Conservation (phyloP, 331 rosid genomes). For the Quercus lobata region DNA sequence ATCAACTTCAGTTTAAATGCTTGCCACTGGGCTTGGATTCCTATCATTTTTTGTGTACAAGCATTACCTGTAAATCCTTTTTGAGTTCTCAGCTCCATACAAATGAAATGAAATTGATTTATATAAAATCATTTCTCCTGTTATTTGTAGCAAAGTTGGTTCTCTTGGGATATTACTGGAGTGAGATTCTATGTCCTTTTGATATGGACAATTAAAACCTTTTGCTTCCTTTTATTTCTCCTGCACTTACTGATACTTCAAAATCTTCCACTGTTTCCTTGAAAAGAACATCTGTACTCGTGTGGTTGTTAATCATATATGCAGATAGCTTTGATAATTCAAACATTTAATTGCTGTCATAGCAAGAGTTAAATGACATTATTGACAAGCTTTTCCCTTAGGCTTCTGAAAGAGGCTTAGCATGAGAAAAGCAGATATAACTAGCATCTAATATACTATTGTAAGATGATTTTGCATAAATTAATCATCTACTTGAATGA, state of each 20-base stretch:
- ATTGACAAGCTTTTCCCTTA: not conserved
- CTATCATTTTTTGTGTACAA: too few species aligned
- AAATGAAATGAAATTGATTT: too few species aligned
- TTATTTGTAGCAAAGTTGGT: too few species aligned
- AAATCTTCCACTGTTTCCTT: not conserved
- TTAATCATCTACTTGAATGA: not conserved
- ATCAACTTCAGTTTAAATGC: too few species aligned
- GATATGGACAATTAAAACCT: not conserved
- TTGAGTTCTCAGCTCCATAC: too few species aligned
- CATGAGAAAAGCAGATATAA: not conserved
- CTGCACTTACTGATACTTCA: not conserved
- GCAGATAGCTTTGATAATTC: not conserved
- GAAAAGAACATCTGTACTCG: too few species aligned
- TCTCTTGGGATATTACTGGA: too few species aligned
- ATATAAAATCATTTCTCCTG: too few species aligned
- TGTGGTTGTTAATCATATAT: too few species aligned
- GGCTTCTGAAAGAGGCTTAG: not conserved
- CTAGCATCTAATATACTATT: not conserved
- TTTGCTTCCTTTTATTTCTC: not conserved
- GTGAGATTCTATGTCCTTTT: too few species aligned
- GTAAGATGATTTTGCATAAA: not conserved
- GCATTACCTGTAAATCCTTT: too few species aligned
- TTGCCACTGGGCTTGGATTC: too few species aligned
- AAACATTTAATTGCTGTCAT: not conserved
- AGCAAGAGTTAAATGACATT: not conserved